Percentiles rank a stretch among this genome's conserved stretches.
phyloP scores from a whole-genome alignment of 495 filamentous ascomycete genomes.

The Chaetomium fimeti region DNA sequence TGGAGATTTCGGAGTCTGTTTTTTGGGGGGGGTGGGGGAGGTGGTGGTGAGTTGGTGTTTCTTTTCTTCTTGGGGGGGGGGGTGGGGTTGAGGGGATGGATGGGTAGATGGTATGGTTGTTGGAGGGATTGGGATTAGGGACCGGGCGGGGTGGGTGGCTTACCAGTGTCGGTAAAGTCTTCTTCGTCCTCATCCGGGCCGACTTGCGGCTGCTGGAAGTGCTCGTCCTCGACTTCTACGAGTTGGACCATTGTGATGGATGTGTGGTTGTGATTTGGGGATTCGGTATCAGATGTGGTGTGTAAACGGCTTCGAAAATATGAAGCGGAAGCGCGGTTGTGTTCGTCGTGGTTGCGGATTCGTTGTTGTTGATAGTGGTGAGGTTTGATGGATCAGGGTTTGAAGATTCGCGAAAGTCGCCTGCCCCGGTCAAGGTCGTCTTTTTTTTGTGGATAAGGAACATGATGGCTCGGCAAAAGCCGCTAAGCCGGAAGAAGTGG shows the following conservation, averaged over 20 bases:
- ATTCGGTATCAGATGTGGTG: not conserved
- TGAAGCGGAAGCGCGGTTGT: not conserved
- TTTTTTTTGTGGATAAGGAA: conserved; percentile 18
- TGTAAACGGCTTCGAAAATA: not conserved
- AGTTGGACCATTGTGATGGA: conserved; percentile 86
- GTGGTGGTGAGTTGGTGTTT: not conserved
- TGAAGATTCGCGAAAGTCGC: conserved; percentile 18
- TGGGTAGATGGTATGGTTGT: not conserved
- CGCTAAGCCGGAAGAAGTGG: conserved; percentile 17
- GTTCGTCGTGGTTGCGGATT: conserved; percentile 10
- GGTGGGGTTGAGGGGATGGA: not conserved
- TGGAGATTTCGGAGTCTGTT: conserved; percentile 64
- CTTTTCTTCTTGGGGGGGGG: too few relatives aligned
- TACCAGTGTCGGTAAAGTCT: conserved; percentile 88
- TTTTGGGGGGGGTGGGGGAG: not conserved
- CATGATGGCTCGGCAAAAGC: conserved; percentile 13
- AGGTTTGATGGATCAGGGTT: conserved; percentile 13
- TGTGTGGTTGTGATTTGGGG: conserved; percentile 16
- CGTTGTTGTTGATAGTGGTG: not conserved
- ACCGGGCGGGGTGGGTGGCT: conserved; percentile 22
- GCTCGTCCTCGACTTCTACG: conserved; percentile 91
- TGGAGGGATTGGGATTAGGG: not conserved
- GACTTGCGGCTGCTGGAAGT: conserved; percentile 74
- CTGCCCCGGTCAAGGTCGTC: conserved; percentile 10
- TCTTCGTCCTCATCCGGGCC: conserved; percentile 76